These are phyloP conservation scores for Fusarium albosuccineum DNA, from an alignment of 2,329 filamentous ascomycete genomes.

Conservation along the genomic window DNA sequence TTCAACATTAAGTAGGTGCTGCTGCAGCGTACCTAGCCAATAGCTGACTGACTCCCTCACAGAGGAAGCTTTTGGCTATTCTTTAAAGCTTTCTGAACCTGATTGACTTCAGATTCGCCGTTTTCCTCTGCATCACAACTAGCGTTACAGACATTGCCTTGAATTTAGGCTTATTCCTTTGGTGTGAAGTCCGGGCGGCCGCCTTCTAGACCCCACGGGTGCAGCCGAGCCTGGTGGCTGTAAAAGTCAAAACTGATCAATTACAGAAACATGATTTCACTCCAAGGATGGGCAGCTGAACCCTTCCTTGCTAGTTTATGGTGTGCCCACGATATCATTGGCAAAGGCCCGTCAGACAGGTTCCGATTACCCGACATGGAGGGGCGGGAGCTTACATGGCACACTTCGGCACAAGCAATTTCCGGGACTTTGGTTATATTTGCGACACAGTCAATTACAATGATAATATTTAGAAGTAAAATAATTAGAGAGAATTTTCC, in stretches of 20 bases:
- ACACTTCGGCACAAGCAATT: constrained; percentile 2
- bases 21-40: too few species aligned
- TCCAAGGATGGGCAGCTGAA: background rate
- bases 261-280: constrained; percentile 11
- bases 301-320: background rate
- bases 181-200: background rate
- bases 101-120: too few species aligned
- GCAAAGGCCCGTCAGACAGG: background rate
- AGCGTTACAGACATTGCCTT: too few species aligned
- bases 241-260: background rate
- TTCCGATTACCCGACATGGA: constrained; percentile 23
- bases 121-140: too few species aligned
- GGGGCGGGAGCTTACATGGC: constrained; percentile 25
- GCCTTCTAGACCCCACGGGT: background rate
- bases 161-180: background rate
- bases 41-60: too few species aligned
- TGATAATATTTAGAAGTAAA: constrained; percentile 4
- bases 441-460: constrained; percentile 5
- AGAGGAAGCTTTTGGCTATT: too few species aligned
- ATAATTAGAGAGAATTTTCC: background rate
- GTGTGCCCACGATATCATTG: constrained; percentile 11
- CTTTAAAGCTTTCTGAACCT: too few species aligned
- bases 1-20: background rate
- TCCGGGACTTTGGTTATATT: background rate
- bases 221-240: background rate